Percentiles rank a stretch among this genome's conserved stretches.
Conservation (phyloP, 2,329 filamentous ascomycete species). For the Lachnellula arida region DNA sequence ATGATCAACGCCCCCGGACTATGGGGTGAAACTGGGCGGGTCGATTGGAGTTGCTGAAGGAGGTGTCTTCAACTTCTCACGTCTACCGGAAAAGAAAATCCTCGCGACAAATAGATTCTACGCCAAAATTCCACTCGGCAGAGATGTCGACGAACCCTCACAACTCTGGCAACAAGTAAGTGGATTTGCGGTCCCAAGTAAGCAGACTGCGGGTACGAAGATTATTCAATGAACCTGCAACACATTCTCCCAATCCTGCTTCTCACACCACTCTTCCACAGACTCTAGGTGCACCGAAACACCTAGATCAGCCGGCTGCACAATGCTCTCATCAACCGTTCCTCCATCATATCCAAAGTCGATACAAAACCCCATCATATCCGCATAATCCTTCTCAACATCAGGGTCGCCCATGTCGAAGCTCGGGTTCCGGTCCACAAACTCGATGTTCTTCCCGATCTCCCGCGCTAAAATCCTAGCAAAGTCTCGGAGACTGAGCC, state of each 20-base stretch:
- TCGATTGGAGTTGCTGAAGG: too few species aligned
- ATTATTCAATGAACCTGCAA: background rate
- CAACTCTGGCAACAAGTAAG: too few species aligned
- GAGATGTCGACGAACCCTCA: too few species aligned
- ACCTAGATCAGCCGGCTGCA: conserved; percentile 6
- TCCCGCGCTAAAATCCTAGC: background rate
- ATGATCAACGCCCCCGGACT: too few species aligned
- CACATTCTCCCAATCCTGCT: conserved; percentile 7
- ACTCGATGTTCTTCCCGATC: background rate
- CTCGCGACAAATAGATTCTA: too few species aligned
- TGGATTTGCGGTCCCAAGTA: too few species aligned
- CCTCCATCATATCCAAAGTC: conserved; percentile 18
- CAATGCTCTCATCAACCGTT: conserved; percentile 8
- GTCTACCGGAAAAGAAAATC: too few species aligned
- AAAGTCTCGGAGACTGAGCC: conserved; percentile 5
- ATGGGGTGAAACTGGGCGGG: too few species aligned
- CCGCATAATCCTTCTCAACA: background rate
- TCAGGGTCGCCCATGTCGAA: conserved; percentile 4
- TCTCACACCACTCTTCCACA: conserved; percentile 3
- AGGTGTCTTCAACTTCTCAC: too few species aligned
- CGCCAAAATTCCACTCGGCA: too few species aligned
- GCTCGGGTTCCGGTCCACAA: conserved; percentile 1
- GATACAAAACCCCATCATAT: conserved; percentile 4
- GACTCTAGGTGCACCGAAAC: conserved; percentile 1
- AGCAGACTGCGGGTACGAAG: too few species aligned